Percentiles rank a stretch among this genome's conserved stretches.
phyloP scores from a whole-genome alignment of 371 early-diverging fungal genomes.

The Lichtheimia ornata region DNA sequence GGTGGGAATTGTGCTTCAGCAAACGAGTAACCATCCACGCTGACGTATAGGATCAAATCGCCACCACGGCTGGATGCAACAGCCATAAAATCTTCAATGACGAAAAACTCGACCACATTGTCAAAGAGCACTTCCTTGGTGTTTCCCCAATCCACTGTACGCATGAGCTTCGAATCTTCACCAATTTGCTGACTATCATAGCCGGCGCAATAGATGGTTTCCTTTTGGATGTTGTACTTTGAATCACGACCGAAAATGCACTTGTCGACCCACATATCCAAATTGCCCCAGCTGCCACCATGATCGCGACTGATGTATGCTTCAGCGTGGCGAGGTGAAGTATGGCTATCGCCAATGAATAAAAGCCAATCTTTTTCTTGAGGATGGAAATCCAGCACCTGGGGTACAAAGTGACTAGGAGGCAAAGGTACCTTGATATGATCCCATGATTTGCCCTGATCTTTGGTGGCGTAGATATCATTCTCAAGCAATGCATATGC shows the following conservation, averaged over 20 bases:
- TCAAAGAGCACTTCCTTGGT: slow-evolving; percentile 42
- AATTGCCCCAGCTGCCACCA: slow-evolving; percentile 70
- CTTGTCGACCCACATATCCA: slow-evolving; percentile 84
- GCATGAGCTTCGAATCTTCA: slow-evolving; percentile 55
- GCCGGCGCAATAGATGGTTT: slow-evolving; percentile 72
- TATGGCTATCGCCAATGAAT: slow-evolving; percentile 62
- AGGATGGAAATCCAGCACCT: slow-evolving; percentile 82
- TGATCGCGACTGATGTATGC: slow-evolving; percentile 70
- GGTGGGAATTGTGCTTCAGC: slow-evolving; percentile 82
- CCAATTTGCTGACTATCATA: slow-evolving; percentile 62
- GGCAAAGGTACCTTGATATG: slow-evolving; percentile 57
- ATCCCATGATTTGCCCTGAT: slow-evolving; percentile 71
- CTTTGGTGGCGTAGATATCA: slow-evolving; percentile 62
- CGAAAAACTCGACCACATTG: slow-evolving; percentile 61
- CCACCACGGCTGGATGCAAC: slow-evolving; percentile 57
- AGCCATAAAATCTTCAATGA: slow-evolving; percentile 71
- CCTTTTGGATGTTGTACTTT: slow-evolving; percentile 62
- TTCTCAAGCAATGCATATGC: slow-evolving; percentile 67
- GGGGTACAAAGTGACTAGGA: slow-evolving; percentile 59
- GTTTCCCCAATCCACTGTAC: slow-evolving; percentile 48
- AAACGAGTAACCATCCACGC: slow-evolving; percentile 73
- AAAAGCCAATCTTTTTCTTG: slow-evolving; percentile 80
- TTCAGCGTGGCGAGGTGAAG: slow-evolving; percentile 59
- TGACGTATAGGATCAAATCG: slow-evolving; percentile 65
- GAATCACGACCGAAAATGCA: slow-evolving; percentile 84